Percentiles rank a stretch among this genome's conserved stretches.
phyloP scores from a whole-genome alignment of 306 rosid genomes.

The Corylus heterophylla region DNA sequence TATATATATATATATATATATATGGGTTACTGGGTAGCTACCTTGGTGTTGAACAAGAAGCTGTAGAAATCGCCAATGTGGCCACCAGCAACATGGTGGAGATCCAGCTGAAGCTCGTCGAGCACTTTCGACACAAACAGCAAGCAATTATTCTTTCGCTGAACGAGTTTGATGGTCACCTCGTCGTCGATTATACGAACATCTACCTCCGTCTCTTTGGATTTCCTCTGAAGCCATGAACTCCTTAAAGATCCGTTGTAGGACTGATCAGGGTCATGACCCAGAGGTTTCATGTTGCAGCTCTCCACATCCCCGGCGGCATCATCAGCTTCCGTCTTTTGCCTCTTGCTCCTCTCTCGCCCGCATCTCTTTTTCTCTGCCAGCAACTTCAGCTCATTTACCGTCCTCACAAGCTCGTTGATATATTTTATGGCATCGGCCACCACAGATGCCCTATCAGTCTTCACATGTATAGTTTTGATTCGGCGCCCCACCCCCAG shows the following conservation, averaged over 20 bases:
- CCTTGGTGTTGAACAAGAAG: constrained; percentile 83
- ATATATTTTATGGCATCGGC: constrained; percentile 72
- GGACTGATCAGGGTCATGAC: constrained; percentile 47
- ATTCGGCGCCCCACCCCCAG: neutral
- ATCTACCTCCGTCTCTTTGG: constrained; percentile 83
- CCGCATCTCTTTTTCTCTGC: constrained; percentile 67
- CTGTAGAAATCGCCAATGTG: constrained; percentile 81
- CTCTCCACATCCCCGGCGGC: constrained; percentile 49
- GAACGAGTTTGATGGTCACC: constrained; percentile 74
- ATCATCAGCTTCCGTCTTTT: constrained; percentile 45
- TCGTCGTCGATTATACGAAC: constrained; percentile 69
- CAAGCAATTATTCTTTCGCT: constrained; percentile 71
- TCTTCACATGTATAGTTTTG: constrained; percentile 26
- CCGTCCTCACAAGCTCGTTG: constrained; percentile 59
- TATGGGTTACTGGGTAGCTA: constrained; percentile 3
- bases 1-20: too few relatives aligned
- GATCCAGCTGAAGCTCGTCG: constrained; percentile 75
- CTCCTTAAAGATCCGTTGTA: constrained; percentile 54
- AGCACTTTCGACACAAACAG: constrained; percentile 57
- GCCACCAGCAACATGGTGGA: constrained; percentile 85
- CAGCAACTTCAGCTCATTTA: constrained; percentile 54
- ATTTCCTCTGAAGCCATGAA: constrained; percentile 95
- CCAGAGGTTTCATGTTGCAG: constrained; percentile 63
- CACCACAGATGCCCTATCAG: constrained; percentile 76
- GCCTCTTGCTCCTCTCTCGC: constrained; percentile 67